Evolutionary conservation across 1,284 basidiomycete species (phyloP).

Genomic region (Ceratobasidium sp.): DNA sequence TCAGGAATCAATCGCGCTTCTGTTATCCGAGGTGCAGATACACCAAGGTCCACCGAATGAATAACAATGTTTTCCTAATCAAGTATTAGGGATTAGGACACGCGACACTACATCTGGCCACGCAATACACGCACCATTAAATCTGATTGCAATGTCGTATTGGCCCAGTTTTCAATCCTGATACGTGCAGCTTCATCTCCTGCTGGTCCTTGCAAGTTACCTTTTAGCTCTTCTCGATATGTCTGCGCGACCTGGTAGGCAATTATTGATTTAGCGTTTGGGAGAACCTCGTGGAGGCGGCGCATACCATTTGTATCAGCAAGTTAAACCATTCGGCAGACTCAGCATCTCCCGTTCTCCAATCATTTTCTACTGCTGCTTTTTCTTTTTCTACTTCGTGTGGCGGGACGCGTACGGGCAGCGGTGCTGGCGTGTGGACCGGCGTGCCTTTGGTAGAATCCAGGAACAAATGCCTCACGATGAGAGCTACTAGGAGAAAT

Average conservation of each 20-base stretch:
- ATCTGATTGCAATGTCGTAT: slow-evolving; percentile 73
- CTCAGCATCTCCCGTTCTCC: slow-evolving; percentile 58
- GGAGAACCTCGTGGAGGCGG: not conserved
- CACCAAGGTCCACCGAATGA: slow-evolving; percentile 79
- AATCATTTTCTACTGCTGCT: slow-evolving; percentile 17
- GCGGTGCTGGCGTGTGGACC: slow-evolving; percentile 66
- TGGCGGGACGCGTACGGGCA: slow-evolving; percentile 68
- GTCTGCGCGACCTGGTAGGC: slow-evolving; percentile 70
- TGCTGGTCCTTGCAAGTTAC: slow-evolving; percentile 70
- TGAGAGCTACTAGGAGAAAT: slow-evolving; percentile 72
- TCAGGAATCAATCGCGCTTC: slow-evolving; percentile 65
- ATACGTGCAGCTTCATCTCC: slow-evolving; percentile 79
- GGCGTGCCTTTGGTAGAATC: slow-evolving; percentile 64
- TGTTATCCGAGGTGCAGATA: slow-evolving; percentile 74
- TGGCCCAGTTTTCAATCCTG: slow-evolving; percentile 78
- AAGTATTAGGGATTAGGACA: not conserved
- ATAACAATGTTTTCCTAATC: slow-evolving; percentile 80
- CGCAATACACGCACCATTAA: slow-evolving; percentile 63
- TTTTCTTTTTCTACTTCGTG: slow-evolving; percentile 54
- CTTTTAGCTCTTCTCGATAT: slow-evolving; percentile 78
- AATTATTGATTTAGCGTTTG: slow-evolving; percentile 3
- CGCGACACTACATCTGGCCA: not conserved
- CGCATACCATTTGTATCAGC: slow-evolving; percentile 72
- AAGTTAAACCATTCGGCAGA: slow-evolving; percentile 83
- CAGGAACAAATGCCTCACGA: slow-evolving; percentile 86